Base-by-base conservation (phyloP, 768 basidiomycete genomes). In the Cystofilobasidium ferigula region DNA sequence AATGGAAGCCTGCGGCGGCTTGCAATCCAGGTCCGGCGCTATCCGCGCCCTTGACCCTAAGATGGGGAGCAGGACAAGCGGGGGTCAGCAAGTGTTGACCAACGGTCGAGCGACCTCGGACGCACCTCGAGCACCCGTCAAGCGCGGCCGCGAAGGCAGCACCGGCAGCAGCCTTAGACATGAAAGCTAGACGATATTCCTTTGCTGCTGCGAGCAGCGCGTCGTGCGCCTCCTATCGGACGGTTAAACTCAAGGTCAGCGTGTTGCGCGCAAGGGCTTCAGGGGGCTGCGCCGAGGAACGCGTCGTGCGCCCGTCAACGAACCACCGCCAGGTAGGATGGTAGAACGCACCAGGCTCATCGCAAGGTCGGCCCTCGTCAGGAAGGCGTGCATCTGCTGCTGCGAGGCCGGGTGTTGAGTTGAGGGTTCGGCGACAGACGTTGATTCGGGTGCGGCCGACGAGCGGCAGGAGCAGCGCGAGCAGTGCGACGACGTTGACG, bases 1-100 rank as follows among this genome's bases (percentile, higher is more conserved):
- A 47, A n/a, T 47, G 45, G 45, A 47, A 47, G 45, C 45, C 45
- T 2, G 45, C 45, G 45, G 45, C 45, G 10, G 45, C 45, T 13
- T 47, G 45, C 4, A 47, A n/a, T 2, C 45, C 45, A 6, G 45
- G 45, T 5, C 45, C 45, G 2, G 45, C 22, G 20, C 6, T 9
- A n/a, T 47, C n/a, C 22, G 45, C 45, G 45, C 45, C 45, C n/a
- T 47, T 47, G 45, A 47, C 45, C n/a, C 45, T 47, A n/a, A 47
- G 22, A 47, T n/a, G 45, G 24, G 3, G 20, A 16, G 22, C 14
- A 47, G 45, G n/a, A 47, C 6, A 20, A 20, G 43, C 42, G 42
- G 5, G 5, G 42, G 14, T 9, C 10, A 9, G 42, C 5, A 16
- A 18, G 12, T 18, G 42, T 45, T 13, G 20, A 9, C 13, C 20